Base-by-base conservation (phyloP, 805 yeast species). In the Metschnikowia proteae region DNA sequence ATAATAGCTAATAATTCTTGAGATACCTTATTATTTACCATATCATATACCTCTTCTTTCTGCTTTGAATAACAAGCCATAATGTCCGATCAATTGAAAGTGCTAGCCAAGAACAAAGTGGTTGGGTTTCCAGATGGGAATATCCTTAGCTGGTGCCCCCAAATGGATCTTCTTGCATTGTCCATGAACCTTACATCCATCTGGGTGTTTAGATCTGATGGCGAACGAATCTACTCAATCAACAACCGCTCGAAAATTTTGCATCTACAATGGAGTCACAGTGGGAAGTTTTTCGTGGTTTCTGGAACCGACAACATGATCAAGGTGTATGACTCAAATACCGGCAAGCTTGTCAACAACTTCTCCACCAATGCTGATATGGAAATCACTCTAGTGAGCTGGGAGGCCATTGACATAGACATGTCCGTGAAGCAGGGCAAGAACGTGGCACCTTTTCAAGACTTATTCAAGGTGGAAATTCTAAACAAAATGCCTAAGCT, bases 191-290 rank as follows among this genome's bases (percentile, higher is more conserved):
- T 57, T 50, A 69, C 48, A 61, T 82, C 78, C 3, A 57, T 73
- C 4, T 71, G 80, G 68, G 73, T 82, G 7, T 79, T 76, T 53
- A 73, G 88, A 42, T 62, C 74, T 37, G 77, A 75, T 49, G 84
- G 83, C 1, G 78, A 76, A 50, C 56, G 78, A 22, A 78, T 81
- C 4, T 81, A 80, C 71, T 71, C 80, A 11, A 64, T 76, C 27
- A 68, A 70, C 40, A 64, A 71, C 44, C 62, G 63, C 45, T 62
- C 69, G 7, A 59, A 58, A 11, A 71, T 72, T 28, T 48, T 62
- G 3, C 62, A 60, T 13, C 62, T 70, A 6, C 55, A 61, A 26
- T 73, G 65, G 65, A 61, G 63, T 50, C 62, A 60, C 11, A 64
- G 62, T 49, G 79, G 79, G 0, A 64, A 65, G 37, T 68, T 57